Percentiles rank a stretch among this genome's conserved stretches.
Conservation (phyloP, 2,329 filamentous ascomycete species). For the Monosporascus cannonballus region DNA sequence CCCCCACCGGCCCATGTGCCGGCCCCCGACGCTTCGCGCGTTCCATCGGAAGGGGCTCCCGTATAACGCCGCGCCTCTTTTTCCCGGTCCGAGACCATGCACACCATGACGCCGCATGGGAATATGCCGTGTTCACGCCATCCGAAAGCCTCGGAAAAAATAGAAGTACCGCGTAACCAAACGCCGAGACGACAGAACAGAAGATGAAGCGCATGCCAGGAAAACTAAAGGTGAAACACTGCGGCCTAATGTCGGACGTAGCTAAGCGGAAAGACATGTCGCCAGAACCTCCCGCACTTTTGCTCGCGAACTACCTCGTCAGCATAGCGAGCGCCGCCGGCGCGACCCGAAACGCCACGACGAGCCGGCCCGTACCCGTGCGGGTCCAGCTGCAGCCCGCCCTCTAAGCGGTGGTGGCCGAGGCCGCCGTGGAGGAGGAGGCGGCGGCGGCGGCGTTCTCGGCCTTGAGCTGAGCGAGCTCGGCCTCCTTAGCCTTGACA, state of each 20-base stretch:
- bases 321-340: background rate
- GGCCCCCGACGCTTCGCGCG: too few relatives aligned
- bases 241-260: too few relatives aligned
- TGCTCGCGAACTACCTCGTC: too few relatives aligned
- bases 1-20: too few relatives aligned
- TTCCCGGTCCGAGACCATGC: too few relatives aligned
- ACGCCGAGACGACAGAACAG: background rate
- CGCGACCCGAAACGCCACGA: background rate
- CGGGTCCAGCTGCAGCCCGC: background rate
- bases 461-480: constrained; percentile 54
- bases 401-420: background rate
- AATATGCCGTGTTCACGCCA: background rate
- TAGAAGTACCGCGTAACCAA: background rate
- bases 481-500: constrained; percentile 59
- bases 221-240: background rate
- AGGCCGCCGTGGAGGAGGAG: background rate
- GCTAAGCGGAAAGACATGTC: too few relatives aligned
- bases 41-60: too few relatives aligned
- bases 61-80: too few relatives aligned
- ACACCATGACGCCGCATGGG: background rate
- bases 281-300: too few relatives aligned
- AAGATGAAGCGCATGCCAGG: background rate
- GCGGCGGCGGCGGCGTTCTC: constrained; percentile 38
- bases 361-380: background rate
- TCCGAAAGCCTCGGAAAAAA: background rate